Conservation (phyloP, 345 rosid genomes). For the Gossypium arboreum region DNA sequence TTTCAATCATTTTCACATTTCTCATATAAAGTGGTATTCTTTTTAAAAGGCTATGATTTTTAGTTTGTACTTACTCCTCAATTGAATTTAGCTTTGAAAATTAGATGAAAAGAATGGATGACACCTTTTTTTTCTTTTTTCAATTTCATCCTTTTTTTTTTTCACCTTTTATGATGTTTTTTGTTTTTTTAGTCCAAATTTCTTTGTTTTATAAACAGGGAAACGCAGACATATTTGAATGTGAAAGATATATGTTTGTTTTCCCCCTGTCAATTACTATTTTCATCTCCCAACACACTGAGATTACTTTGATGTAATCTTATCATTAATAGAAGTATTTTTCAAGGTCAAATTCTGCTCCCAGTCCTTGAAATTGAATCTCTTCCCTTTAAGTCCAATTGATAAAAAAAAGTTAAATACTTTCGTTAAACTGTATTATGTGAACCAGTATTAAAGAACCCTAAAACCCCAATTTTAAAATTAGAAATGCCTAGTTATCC, state of each 20-base stretch:
- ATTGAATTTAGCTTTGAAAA: not conserved
- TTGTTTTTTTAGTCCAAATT: constrained; percentile 1
- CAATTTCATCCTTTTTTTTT: not conserved
- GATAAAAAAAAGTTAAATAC: no score
- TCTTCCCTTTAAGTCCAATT: no score
- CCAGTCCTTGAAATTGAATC: no score
- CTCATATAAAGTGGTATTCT: not conserved
- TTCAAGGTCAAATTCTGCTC: no score
- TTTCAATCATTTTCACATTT: not conserved
- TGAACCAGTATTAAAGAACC: no score
- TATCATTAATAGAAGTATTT: not conserved
- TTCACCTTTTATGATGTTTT: not conserved
- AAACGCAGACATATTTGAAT: not conserved
- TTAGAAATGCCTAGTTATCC: no score
- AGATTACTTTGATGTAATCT: not conserved
- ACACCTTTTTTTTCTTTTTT: not conserved
- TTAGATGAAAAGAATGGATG: not conserved
- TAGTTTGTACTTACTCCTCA: not conserved
- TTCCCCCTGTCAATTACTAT: not conserved
- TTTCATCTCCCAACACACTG: not conserved
- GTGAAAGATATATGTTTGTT: not conserved
- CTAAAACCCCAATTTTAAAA: no score
- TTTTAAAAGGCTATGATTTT: not conserved
- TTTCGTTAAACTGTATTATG: no score
- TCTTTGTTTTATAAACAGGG: not conserved